Evolutionary conservation across 2,329 filamentous ascomycete species (phyloP), one percentile per base, ranked within the genome.

Genomic region (Monilinia fructicola): DNA sequence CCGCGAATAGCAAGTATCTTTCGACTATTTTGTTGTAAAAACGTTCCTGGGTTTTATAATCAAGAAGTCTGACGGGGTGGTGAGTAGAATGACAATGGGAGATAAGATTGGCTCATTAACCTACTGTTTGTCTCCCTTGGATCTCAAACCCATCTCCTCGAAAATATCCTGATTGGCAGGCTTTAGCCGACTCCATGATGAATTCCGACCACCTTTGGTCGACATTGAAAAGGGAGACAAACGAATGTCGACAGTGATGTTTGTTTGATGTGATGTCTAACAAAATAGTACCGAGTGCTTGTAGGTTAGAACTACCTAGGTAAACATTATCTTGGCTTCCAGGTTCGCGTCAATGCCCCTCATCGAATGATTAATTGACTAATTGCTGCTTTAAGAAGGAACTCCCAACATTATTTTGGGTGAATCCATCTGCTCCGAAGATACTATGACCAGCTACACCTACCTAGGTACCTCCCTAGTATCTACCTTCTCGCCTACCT

Each of bases 11-110:
- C 85, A 97, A 90, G 79, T 96, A 97, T 59, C 92, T 87, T 75
- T 94, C 89, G 67, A 93, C 87, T 73, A 97, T 96, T 76, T 89
- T 91, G 76, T 88, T 88, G 78, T 94, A 97, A 81, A 94, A 97
- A 64, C 82, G 82, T 77, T 96, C 90, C 79, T 98, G 94, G 10
- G 85, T 85, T 79, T 91, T 92, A 78, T 84, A 81, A 73, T 94
- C 87, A 67, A 91, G 84, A 46, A 93, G 80, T 73, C 90, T 92
- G 71, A 59, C 50, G 58, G 61, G 54, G 14, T n/a, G 64, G 44
- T 69, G 44, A 68, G 68, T 71, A 58, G 67, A 42, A 69, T 67
- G 67, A 59, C 59, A 54, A 23, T 28, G 28, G 44, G 12, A 4
- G 35, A 52, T 26, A 28, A 28, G 35, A 50, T 23, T 50, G 46